These are phyloP conservation scores for Basipetospora chlamydospora DNA, from an alignment of 2,329 filamentous ascomycete species.

Conservation along the genomic window DNA sequence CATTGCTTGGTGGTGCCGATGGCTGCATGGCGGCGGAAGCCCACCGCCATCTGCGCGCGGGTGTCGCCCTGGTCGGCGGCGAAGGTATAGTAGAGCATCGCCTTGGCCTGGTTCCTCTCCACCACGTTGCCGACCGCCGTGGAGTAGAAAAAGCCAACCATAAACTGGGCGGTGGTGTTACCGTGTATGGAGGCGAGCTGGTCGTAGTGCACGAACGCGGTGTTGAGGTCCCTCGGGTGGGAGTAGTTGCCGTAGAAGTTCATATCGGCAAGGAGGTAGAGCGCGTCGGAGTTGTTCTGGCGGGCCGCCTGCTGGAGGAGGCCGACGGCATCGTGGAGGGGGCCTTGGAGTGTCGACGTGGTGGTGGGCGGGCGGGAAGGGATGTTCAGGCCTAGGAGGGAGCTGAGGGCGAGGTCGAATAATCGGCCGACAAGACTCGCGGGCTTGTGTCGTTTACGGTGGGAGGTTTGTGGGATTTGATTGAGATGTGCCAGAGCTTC, in stretches of 20 bases:
- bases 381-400: conserved; percentile 34
- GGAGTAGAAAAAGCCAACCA: conserved; percentile 91
- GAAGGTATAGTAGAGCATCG: conserved; percentile 87
- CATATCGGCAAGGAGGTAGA: conserved; percentile 82
- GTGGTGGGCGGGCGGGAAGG: conserved; percentile 25
- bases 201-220: conserved; percentile 70
- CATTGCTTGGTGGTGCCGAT: conserved; percentile 79
- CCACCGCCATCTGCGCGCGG: conserved; percentile 84
- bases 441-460: conserved; percentile 27
- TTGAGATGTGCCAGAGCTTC: conserved; percentile 34
- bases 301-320: conserved; percentile 37
- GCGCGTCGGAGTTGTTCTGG: conserved; percentile 61
- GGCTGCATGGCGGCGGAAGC: conserved; percentile 70
- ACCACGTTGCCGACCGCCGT: conserved; percentile 78
- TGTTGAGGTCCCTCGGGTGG: conserved; percentile 65
- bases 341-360: conserved; percentile 25
- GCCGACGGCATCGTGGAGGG: conserved; percentile 34
- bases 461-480: conserved; percentile 32
- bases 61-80: conserved; percentile 74
- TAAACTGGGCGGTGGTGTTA: conserved; percentile 86
- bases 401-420: conserved; percentile 29
- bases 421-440: conserved; percentile 27
- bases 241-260: conserved; percentile 95
- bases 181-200: conserved; percentile 62
- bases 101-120: conserved; percentile 75